phyloP scores from a whole-genome alignment of 176 grass and related monocot species.

The Oryza punctata region DNA sequence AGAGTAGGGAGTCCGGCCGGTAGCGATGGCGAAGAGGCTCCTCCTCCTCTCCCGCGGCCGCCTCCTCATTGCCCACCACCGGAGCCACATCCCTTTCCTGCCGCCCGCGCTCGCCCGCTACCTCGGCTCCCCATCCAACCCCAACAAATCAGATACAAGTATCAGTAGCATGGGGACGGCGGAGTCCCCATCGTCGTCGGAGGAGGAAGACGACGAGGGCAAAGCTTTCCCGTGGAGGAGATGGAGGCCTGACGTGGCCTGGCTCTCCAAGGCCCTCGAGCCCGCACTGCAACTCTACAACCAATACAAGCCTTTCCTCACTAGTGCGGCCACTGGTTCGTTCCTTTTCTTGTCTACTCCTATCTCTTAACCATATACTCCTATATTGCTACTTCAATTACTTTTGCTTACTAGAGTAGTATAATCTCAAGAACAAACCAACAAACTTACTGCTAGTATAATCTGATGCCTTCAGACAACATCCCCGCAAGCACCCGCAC shows the following conservation, averaged over 20 bases:
- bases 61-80: conserved; percentile 42
- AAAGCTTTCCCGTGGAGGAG: conserved; percentile 54
- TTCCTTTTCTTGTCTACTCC: too few species aligned
- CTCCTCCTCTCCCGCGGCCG: conserved; percentile 39
- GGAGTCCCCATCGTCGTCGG: background rate
- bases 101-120: conserved; percentile 39
- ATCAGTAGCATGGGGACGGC: background rate
- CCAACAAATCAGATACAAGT: too few species aligned
- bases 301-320: conserved; percentile 68
- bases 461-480: too few species aligned
- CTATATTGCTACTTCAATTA: too few species aligned
- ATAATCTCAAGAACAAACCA: too few species aligned
- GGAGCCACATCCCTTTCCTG: conserved; percentile 30
- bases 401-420: too few species aligned
- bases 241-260: conserved; percentile 82
- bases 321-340: conserved; percentile 10
- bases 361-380: too few species aligned
- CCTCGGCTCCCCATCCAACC: conserved; percentile 34
- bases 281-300: conserved; percentile 82
- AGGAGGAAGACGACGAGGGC: conserved; percentile 37
- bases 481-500: conserved; percentile 48
- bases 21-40: conserved; percentile 57
- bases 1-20: too few species aligned
- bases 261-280: conserved; percentile 88
- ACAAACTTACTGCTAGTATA: too few species aligned